A percentile compares a stretch with the other conserved stretches of the same genome.
Evolutionary conservation across 345 rosid genomes (phyloP).

Genomic region (Carallia pectinifolia): DNA sequence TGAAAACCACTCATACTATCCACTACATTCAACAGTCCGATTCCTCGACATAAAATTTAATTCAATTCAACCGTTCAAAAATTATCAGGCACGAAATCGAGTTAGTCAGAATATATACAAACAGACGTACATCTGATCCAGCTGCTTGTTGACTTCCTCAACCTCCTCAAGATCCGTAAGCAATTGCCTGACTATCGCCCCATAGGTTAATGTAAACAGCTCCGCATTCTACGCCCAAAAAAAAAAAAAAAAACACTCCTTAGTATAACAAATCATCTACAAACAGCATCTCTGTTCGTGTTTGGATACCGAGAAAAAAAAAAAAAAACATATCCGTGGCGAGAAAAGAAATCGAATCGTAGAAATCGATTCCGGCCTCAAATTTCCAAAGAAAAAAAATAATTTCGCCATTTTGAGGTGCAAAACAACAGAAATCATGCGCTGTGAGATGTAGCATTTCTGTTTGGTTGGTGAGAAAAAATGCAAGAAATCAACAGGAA

Average conservation of each 20-base stretch:
- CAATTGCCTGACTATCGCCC: slow-evolving; percentile 85
- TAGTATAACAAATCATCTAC: slow-evolving; percentile 8
- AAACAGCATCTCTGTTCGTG: slow-evolving; percentile 1
- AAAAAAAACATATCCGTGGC: background rate
- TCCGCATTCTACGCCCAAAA: slow-evolving; percentile 67
- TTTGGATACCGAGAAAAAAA: background rate
- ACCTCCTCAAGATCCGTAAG: slow-evolving; percentile 95
- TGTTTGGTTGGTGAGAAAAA: slow-evolving; percentile 2
- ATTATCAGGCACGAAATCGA: background rate
- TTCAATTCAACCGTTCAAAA: background rate
- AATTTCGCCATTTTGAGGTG: no score
- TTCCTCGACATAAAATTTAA: background rate
- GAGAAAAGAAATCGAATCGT: background rate
- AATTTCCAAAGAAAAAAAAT: background rate
- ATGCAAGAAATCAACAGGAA: background rate
- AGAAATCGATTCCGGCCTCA: background rate
- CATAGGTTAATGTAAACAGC: slow-evolving; percentile 87
- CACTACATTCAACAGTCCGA: no score
- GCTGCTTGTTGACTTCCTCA: slow-evolving; percentile 95
- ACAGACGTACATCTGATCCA: slow-evolving; percentile 75
- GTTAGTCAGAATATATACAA: background rate
- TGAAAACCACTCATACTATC: background rate
- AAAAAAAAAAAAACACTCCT: slow-evolving; percentile 18
- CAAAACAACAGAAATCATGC: background rate
- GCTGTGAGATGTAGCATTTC: background rate